Evolutionary conservation across 148 eudicot species (phyloP).

Genomic region (Arbutus unedo): DNA sequence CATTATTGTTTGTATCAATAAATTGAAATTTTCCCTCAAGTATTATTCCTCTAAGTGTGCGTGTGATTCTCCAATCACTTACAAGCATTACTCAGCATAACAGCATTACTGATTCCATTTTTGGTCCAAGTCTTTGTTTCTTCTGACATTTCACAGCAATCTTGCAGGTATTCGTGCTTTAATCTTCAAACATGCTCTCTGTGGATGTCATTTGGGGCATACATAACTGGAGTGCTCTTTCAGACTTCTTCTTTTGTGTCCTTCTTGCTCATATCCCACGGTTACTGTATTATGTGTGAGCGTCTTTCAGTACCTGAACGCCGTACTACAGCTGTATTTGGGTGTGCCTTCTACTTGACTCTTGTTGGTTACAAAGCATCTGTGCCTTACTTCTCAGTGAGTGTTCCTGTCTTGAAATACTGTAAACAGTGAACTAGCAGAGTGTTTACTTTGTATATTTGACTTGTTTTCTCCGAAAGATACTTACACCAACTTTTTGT

Average conservation of each 20-base stretch:
- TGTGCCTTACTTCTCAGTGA: conserved; percentile 87
- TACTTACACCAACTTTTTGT: conserved; percentile 21
- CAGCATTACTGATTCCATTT: background rate
- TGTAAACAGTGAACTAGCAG: background rate
- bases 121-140: background rate
- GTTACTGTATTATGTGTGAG: conserved; percentile 94
- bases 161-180: conserved; percentile 81
- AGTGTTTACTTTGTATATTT: background rate
- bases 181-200: conserved; percentile 74
- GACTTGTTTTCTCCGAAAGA: background rate
- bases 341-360: conserved; percentile 79
- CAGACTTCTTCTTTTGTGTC: conserved; percentile 88
- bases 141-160: background rate
- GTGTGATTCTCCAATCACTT: too few relatives aligned
- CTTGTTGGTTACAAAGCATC: conserved; percentile 93
- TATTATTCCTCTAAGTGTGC: too few relatives aligned
- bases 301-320: conserved; percentile 71
- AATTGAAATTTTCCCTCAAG: too few relatives aligned
- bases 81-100: background rate
- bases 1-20: too few relatives aligned
- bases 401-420: conserved; percentile 19
- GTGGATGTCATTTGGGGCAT: conserved; percentile 96
- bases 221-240: conserved; percentile 78
- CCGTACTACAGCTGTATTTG: conserved; percentile 67
- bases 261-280: conserved; percentile 79